Conservation (phyloP, 163 green algal species). For the Trebouxiophyceae sp. region DNA sequence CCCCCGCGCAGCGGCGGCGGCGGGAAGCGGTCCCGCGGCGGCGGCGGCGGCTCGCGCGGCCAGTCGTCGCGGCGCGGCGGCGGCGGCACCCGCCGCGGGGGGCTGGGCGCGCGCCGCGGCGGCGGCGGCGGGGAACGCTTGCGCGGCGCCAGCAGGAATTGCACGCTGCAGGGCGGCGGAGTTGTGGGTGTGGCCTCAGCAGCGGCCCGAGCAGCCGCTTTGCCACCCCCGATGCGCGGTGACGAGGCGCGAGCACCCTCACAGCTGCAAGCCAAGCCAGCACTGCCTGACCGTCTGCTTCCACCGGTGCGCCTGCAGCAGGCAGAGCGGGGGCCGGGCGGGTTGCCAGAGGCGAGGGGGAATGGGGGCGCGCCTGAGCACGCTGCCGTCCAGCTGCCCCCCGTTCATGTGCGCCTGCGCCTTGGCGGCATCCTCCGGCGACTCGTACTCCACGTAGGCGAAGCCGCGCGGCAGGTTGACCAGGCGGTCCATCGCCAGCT, state of each 20-base stretch:
- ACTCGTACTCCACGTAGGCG: conserved; percentile 70
- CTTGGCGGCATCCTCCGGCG: conserved; percentile 48
- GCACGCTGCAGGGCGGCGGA: conserved; percentile 31
- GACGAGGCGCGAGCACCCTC: too few species aligned
- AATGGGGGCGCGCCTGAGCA: conserved; percentile 35
- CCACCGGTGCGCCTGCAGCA: too few species aligned
- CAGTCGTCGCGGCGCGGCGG: background rate
- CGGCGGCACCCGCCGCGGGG: background rate
- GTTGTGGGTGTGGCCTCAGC: too few species aligned
- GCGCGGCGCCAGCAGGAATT: conserved; percentile 42
- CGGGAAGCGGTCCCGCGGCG: too few species aligned
- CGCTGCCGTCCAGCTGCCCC: conserved; percentile 77
- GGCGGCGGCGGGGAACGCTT: conserved; percentile 16
- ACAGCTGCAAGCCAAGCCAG: too few species aligned
- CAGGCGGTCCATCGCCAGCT: conserved; percentile 62
- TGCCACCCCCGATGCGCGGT: too few species aligned
- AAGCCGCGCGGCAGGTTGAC: conserved; percentile 71
- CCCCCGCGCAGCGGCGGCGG: too few species aligned
- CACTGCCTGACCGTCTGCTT: too few species aligned
- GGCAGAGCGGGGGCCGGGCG: too few species aligned
- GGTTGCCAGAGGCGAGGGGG: background rate
- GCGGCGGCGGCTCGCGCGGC: conserved; percentile 1
- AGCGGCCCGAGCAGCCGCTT: too few species aligned
- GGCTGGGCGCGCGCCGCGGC: too few species aligned
- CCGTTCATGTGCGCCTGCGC: conserved; percentile 73